Evolutionary conservation across 257 asterid species (phyloP), one percentile per base, ranked within the genome.

Genomic region (Salvia splendens): DNA sequence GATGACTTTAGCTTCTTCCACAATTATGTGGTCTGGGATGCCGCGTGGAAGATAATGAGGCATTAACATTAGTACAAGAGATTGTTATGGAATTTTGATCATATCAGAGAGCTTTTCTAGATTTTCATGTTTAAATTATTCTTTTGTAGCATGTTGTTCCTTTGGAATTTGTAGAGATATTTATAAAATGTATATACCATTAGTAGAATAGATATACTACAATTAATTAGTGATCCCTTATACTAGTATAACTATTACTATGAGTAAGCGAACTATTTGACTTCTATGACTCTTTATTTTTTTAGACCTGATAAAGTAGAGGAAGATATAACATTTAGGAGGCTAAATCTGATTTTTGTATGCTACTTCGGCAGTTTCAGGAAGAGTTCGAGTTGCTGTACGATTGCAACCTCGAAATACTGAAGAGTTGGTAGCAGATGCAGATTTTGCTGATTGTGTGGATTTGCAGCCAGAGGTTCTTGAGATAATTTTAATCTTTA

Each of bases 381-480:
- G 98, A 79, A 89, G 99, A 83, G 99, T 94, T 42, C 81, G 99
- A 57, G 99, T 94, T 61, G 89, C 98, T 66, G 96, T 94, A 50
- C 77, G 99, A 78, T 81, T 91, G 75, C 85, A 98, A 48, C 99
- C 99, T 73, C 92, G 84, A 64, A 94, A 94, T 81, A 85, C 89
- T 36, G 96, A 91, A 77, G 99, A 94, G 80, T 71, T 78, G 83
- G 95, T 67, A 63, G 96, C 99, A 14, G 99, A 94, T 87, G 96
- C 98, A 75, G 99, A 94, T 84, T 94, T 94, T 83, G 98, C 98
- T 79, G 99, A 94, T 81, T 94, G 99, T 67, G 96, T 94, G 74
- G 99, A 94, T 76, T 65, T 89, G 75, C 99, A 94, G 80, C 96
- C 99, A 2, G 98, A 91, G 96, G 99, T 91, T 45, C 57, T 56